phyloP scores from a whole-genome alignment of 495 filamentous ascomycete species.

The Pyronema domesticum region DNA sequence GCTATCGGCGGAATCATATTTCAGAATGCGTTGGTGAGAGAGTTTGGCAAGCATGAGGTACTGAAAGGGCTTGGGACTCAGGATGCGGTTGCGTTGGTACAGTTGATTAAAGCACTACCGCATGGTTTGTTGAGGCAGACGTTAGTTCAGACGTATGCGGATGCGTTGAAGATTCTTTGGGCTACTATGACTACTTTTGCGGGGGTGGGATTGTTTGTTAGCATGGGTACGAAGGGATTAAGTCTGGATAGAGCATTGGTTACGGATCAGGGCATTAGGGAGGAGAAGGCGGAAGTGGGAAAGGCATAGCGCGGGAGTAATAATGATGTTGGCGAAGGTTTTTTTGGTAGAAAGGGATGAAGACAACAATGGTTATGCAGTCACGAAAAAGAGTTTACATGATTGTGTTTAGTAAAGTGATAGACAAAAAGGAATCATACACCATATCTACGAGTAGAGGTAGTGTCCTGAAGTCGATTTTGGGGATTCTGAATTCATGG shows the following conservation, averaged over 20 bases:
- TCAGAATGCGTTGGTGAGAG: slow-evolving; percentile 38
- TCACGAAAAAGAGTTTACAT: too few species aligned
- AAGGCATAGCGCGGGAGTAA: too few species aligned
- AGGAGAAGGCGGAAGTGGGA: slow-evolving; percentile 17
- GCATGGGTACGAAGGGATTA: slow-evolving; percentile 35
- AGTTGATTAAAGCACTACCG: slow-evolving; percentile 39
- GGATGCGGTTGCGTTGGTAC: slow-evolving; percentile 42
- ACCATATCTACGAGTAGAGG: too few species aligned
- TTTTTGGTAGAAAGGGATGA: too few species aligned
- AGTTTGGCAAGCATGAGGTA: slow-evolving; percentile 29
- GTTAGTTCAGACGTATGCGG: slow-evolving; percentile 37
- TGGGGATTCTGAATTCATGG: too few species aligned
- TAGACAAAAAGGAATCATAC: too few species aligned
- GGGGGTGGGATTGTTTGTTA: slow-evolving; percentile 32
- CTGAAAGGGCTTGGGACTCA: slow-evolving; percentile 31
- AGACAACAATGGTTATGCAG: too few species aligned
- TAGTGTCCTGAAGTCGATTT: too few species aligned
- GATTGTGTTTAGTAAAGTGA: too few species aligned
- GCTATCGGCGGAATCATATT: slow-evolving; percentile 40
- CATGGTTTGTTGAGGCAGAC: slow-evolving; percentile 29
- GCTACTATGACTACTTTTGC: slow-evolving; percentile 35
- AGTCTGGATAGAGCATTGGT: slow-evolving; percentile 36
- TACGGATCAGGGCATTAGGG: slow-evolving; percentile 31
- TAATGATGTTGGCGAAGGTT: too few species aligned
- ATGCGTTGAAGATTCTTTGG: slow-evolving; percentile 42